These are phyloP conservation scores for Trichoderma simmonsii DNA, from an alignment of 2,329 filamentous ascomycete genomes.

Conservation along the genomic window DNA sequence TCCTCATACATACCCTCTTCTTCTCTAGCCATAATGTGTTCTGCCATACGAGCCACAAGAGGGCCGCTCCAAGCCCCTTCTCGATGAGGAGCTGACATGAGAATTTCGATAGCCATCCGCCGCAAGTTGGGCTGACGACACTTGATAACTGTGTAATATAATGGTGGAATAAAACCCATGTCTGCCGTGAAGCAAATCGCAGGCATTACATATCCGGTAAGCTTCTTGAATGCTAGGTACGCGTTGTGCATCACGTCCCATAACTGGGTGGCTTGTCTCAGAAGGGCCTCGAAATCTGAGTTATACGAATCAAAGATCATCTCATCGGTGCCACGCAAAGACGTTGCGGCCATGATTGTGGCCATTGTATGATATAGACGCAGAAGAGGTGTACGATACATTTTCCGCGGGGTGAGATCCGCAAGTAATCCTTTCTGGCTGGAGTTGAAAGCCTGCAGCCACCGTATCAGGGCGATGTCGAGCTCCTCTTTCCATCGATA, in stretches of 20 bases:
- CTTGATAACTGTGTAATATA: constrained; percentile 33
- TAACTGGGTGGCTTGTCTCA: not conserved
- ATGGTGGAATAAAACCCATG: constrained; percentile 30
- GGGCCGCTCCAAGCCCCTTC: constrained; percentile 28
- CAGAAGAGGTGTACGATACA: constrained; percentile 9
- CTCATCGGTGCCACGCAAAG: constrained; percentile 11
- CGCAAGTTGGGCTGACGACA: constrained; percentile 33
- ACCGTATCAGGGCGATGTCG: not conserved
- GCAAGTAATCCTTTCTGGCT: not conserved
- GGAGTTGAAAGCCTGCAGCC: not conserved
- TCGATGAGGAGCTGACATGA: constrained; percentile 21
- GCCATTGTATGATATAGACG: constrained; percentile 15
- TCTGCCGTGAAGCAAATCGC: constrained; percentile 23
- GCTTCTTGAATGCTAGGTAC: not conserved
- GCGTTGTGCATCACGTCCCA: not conserved
- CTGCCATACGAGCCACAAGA: constrained; percentile 21
- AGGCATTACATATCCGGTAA: not conserved
- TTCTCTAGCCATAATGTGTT: constrained; percentile 18
- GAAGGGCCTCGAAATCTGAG: not conserved
- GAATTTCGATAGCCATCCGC: constrained; percentile 25
- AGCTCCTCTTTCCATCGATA: not conserved
- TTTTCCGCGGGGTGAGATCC: not conserved
- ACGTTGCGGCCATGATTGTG: constrained; percentile 13
- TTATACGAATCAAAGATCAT: constrained; percentile 10
- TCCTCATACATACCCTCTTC: constrained; percentile 9